Conservation (phyloP, 2,329 filamentous ascomycete genomes). For the Leptodontidium sp. region DNA sequence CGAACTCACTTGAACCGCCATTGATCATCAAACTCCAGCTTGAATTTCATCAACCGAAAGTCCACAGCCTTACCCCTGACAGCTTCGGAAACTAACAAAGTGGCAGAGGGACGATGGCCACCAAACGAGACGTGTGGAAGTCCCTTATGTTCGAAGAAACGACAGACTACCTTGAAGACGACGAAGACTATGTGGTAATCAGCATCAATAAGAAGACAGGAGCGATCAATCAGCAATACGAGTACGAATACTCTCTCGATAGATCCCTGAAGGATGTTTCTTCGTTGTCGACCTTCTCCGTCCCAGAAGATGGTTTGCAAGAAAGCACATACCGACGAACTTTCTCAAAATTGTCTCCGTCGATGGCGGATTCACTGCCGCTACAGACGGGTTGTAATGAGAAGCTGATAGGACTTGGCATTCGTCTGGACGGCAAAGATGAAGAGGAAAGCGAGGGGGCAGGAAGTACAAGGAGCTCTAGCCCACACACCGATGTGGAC, state of each 20-base stretch:
- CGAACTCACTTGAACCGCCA: too few relatives aligned
- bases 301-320: neutral
- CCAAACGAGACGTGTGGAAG: neutral
- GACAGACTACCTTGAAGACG: neutral
- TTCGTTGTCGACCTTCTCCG: neutral
- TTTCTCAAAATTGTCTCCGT: neutral
- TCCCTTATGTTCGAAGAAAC: neutral
- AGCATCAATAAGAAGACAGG: conserved; percentile 4
- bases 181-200: conserved; percentile 1
- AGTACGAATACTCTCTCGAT: conserved; percentile 7
- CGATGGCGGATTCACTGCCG: too few relatives aligned
- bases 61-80: too few relatives aligned
- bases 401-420: too few relatives aligned
- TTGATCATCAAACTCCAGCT: too few relatives aligned
- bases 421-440: neutral
- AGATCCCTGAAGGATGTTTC: neutral
- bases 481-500: neutral
- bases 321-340: too few relatives aligned
- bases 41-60: too few relatives aligned
- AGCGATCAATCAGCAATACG: conserved; percentile 2
- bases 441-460: neutral
- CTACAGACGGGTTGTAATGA: too few relatives aligned
- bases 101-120: neutral
- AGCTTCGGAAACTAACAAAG: too few relatives aligned
- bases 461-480: neutral